Evolutionary conservation across 495 filamentous ascomycete genomes (phyloP).

Genomic region (Aspergillus cavernicola): DNA sequence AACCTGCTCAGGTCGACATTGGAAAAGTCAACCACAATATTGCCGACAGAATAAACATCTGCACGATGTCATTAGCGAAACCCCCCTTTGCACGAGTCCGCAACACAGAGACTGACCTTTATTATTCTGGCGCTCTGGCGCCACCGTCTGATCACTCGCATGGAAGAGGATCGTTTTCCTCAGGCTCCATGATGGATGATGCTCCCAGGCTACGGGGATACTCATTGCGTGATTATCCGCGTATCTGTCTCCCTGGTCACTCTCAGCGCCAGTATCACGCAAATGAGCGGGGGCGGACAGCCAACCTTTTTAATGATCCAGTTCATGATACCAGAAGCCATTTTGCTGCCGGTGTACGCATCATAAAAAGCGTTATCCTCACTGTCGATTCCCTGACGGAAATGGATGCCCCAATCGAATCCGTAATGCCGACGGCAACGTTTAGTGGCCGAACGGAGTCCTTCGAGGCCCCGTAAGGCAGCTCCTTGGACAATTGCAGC

Average conservation of each 20-base stretch:
- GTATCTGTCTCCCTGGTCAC: not conserved
- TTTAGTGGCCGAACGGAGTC: not conserved
- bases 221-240: not conserved
- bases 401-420: not conserved
- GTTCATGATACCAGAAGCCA: not conserved
- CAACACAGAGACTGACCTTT: not conserved
- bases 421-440: conserved; percentile 5
- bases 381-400: conserved; percentile 4
- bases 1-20: not conserved
- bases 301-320: conserved; percentile 6
- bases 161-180: not conserved
- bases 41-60: conserved; percentile 6
- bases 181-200: not conserved
- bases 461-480: conserved; percentile 3
- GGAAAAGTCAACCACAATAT: not conserved
- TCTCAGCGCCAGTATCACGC: not conserved
- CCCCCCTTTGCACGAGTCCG: too few relatives aligned
- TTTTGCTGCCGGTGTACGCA: not conserved
- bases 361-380: not conserved
- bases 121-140: not conserved
- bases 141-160: not conserved
- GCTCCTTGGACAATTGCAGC: conserved; percentile 9
- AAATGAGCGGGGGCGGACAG: not conserved
- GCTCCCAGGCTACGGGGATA: too few relatives aligned
- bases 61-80: not conserved